Base-by-base conservation (phyloP, 768 basidiomycete genomes). In the Roridomyces roridus region DNA sequence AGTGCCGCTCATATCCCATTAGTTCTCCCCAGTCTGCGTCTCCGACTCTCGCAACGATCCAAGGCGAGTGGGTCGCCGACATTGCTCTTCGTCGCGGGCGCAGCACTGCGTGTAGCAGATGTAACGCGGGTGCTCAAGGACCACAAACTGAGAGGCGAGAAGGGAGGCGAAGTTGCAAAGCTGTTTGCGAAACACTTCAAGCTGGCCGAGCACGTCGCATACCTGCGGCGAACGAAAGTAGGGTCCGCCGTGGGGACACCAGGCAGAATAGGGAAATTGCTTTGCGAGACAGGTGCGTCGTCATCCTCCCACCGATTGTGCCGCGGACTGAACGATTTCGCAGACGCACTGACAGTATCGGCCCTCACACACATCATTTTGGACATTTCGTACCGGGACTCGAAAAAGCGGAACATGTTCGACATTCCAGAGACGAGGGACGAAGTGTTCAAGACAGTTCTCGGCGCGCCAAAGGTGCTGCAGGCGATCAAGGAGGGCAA, bases 171-270 rank as follows among this genome's bases (percentile, higher is more conserved):
- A 62, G 88, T 97, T 28, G 95, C 91, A 20, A 98, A 98, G 72
- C 83, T 99, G 24, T 98, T 98, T 66, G 94, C 96, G 26, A 95
- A 89, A 72, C 96, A 98, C 69, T 87, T 96, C 75, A 97, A 96
- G 74, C 77, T 96, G 36, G 77, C 88, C 45, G 92, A 96, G 54
- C 96, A 98, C 71, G 85, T 91, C 66, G 77, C 85, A 15, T 92
- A 94, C 75, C 80, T 98, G 66, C 81, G 82, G 67, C 82, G 85
- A 62, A 96, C 94, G n/a, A 92, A 89, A 69, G 84, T 98, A 42
- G 90, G 89, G 20, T 82, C 89, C 37, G 96, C 94, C 18, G 92
- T 91, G 24, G 96, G 96, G 18, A 99, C 96, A 3, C 96, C 96
- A 23, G 90, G 91, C 25, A 82, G 96, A 65, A 77, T 98, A 37